A percentile compares a stretch with the other conserved stretches of the same genome.
Conservation (phyloP, 345 rosid genomes). For the Bruguiera parviflora region DNA sequence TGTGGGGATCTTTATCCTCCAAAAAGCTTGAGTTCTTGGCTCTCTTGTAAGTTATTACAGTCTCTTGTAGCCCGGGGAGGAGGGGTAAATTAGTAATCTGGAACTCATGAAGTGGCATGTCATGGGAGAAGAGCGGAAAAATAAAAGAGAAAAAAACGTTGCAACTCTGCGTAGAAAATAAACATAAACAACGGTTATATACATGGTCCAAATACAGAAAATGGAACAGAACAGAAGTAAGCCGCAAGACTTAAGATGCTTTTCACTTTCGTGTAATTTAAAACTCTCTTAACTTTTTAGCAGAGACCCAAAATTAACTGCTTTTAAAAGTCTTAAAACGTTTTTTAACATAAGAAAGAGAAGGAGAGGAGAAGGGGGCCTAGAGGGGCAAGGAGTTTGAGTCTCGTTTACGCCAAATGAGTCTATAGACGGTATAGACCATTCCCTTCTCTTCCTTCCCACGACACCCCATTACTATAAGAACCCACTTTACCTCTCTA, state of each 20-base stretch:
- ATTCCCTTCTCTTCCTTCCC: slow-evolving; percentile 15
- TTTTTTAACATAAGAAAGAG: slow-evolving; percentile 18
- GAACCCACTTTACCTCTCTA: slow-evolving; percentile 31
- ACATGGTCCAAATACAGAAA: slow-evolving; percentile 14
- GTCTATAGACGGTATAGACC: slow-evolving; percentile 25
- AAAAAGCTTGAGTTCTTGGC: too few relatives aligned
- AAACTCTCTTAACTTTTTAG: slow-evolving; percentile 16
- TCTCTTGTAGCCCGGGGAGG: too few relatives aligned
- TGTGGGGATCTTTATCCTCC: too few relatives aligned
- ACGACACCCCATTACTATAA: slow-evolving; percentile 39
- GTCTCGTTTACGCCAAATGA: slow-evolving; percentile 66
- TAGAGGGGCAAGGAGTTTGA: slow-evolving; percentile 32
- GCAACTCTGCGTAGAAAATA: not conserved
- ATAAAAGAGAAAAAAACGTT: not conserved
- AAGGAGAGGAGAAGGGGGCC: slow-evolving; percentile 7
- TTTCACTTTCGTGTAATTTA: slow-evolving; percentile 18
- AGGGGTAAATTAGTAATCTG: too few relatives aligned
- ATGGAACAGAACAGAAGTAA: slow-evolving; percentile 5
- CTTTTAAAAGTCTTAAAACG: slow-evolving; percentile 14
- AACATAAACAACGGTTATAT: slow-evolving; percentile 26
- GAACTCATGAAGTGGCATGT: too few relatives aligned
- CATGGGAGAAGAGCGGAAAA: not conserved
- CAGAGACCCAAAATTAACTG: slow-evolving; percentile 15
- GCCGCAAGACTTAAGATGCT: slow-evolving; percentile 10
- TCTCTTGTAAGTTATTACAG: too few relatives aligned